phyloP scores from a whole-genome alignment of 2,329 filamentous ascomycete species.

The Diplodia mutila region DNA sequence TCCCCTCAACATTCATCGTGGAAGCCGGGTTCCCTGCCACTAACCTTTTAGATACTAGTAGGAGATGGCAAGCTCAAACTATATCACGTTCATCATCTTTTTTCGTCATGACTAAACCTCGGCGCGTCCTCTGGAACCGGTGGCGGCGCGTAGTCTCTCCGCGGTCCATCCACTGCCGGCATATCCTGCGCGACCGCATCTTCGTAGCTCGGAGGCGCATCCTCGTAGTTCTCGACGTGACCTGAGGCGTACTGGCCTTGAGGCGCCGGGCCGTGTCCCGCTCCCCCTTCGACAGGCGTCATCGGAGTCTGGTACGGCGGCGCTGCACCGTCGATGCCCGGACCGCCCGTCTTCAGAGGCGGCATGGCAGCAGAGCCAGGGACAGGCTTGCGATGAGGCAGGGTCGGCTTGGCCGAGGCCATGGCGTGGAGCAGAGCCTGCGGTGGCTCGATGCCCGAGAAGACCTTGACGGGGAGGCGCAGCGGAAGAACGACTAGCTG shows the following conservation, averaged over 20 bases:
- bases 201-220: conserved; percentile 93
- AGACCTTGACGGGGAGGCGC: conserved; percentile 78
- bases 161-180: conserved; percentile 71
- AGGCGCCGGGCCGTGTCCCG: conserved; percentile 30
- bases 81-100: conserved; percentile 29
- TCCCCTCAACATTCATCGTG: background rate
- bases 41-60: background rate
- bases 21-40: background rate
- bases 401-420: conserved; percentile 33
- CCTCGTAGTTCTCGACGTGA: conserved; percentile 51
- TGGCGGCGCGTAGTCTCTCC: conserved; percentile 65
- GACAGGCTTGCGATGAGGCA: conserved; percentile 19
- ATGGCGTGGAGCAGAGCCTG: conserved; percentile 72
- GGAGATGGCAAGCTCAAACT: background rate
- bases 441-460: conserved; percentile 84
- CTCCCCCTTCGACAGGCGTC: conserved; percentile 6
- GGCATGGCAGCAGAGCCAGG: conserved; percentile 1
- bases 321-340: background rate
- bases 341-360: conserved; percentile 13
- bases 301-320: conserved; percentile 18
- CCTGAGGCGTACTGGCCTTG: conserved; percentile 29
- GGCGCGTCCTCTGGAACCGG: conserved; percentile 43
- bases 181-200: conserved; percentile 84
- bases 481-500: conserved; percentile 80
- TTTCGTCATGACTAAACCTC: conserved; percentile 39